Conservation (phyloP, 2,329 filamentous ascomycete genomes). For the Aspergillus phoenicis region DNA sequence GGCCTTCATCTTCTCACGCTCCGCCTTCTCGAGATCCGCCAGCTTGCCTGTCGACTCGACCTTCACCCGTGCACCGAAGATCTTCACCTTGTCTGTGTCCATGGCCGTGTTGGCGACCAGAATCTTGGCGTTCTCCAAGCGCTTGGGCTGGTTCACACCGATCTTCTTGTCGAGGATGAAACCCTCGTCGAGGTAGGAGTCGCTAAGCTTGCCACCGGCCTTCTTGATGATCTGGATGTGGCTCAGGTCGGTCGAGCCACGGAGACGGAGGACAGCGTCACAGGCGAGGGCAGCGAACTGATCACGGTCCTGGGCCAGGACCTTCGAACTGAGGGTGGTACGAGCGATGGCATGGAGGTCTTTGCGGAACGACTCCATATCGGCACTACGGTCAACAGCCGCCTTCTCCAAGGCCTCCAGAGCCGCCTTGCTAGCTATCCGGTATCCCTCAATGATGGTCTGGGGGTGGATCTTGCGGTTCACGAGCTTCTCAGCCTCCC, state of each 20-base stretch:
- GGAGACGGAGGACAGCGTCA: slow-evolving; percentile 87
- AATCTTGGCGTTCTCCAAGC: slow-evolving; percentile 97
- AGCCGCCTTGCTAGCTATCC: slow-evolving; percentile 91
- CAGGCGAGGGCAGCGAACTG: slow-evolving; percentile 89
- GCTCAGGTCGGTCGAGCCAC: slow-evolving; percentile 87
- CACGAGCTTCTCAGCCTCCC: slow-evolving; percentile 95
- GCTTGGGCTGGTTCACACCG: slow-evolving; percentile 96
- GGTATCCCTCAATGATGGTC: slow-evolving; percentile 98
- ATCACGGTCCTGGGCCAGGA: slow-evolving; percentile 87
- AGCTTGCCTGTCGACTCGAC: slow-evolving; percentile 95
- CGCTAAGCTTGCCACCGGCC: slow-evolving; percentile 92
- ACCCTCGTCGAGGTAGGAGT: slow-evolving; percentile 96
- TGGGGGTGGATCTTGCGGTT: slow-evolving; percentile 99
- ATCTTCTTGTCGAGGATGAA: slow-evolving; percentile 99
- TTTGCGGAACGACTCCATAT: slow-evolving; percentile 79
- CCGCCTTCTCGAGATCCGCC: slow-evolving; percentile 96
- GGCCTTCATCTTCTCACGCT: slow-evolving; percentile 98
- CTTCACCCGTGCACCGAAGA: slow-evolving; percentile 96
- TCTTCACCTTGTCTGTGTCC: slow-evolving; percentile 99
- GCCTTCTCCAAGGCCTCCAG: slow-evolving; percentile 79
- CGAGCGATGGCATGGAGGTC: slow-evolving; percentile 88
- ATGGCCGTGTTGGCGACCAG: slow-evolving; percentile 97
- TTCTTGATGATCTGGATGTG: slow-evolving; percentile 99
- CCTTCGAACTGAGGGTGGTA: slow-evolving; percentile 96
- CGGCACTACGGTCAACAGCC: slow-evolving; percentile 86